Conservation (phyloP, 2,329 filamentous ascomycete genomes). For the Trichoderma sp. region DNA sequence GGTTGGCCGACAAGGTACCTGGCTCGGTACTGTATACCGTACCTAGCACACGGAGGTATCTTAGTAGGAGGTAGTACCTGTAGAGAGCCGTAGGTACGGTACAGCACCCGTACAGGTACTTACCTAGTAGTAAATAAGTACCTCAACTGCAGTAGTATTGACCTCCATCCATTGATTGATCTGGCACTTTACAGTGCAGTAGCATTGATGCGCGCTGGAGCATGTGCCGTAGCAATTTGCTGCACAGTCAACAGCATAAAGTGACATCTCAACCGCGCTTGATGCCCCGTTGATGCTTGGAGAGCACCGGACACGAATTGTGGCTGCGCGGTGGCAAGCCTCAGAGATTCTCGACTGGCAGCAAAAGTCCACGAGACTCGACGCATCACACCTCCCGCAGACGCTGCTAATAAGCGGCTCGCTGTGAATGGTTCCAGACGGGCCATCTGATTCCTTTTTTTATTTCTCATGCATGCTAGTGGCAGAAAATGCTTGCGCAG, state of each 20-base stretch:
- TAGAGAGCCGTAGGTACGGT: too few species aligned
- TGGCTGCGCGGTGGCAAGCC: conserved; percentile 21
- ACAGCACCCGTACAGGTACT: not conserved
- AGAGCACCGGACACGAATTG: not conserved
- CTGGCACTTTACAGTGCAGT: too few species aligned
- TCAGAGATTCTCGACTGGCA: not conserved
- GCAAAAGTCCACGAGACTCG: not conserved
- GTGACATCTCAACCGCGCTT: not conserved
- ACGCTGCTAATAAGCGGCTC: not conserved
- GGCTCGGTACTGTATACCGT: too few species aligned
- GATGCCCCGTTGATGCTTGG: too few species aligned
- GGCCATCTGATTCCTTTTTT: conserved; percentile 15
- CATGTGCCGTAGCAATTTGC: not conserved
- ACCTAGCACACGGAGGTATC: too few species aligned
- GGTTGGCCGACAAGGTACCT: not conserved
- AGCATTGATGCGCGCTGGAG: not conserved
- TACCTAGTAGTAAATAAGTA: too few species aligned
- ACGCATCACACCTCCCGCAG: conserved; percentile 12
- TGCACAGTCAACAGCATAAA: not conserved
- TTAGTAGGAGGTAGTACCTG: too few species aligned
- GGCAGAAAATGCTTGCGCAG: conserved; percentile 3
- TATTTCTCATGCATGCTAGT: conserved; percentile 1
- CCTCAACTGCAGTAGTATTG: too few species aligned
- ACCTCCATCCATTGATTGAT: too few species aligned
- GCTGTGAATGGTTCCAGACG: conserved; percentile 9